Base-by-base conservation (phyloP, 2,329 filamentous ascomycete species). In the Chrysosphaeria jannelii region DNA sequence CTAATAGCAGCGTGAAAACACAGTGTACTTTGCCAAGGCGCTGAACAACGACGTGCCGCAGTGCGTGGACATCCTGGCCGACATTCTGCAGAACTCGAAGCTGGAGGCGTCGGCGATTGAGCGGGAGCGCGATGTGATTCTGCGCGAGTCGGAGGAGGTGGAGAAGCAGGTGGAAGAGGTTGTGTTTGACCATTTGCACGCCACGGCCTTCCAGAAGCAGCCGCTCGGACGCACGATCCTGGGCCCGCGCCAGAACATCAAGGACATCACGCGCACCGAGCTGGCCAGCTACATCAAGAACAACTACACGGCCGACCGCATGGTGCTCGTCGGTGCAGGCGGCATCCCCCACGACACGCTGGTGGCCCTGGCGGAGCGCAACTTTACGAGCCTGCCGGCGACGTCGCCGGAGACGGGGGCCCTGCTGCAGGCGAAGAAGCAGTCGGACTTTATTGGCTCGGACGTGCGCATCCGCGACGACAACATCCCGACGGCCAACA, bases 131-230 rank as follows among this genome's bases (percentile, higher is more conserved):
- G 81, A 91, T 52, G 88, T 97, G 42, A 97, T 97, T 45, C 66
- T 97, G 39, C 71, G 85, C 41, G 85, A 97, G 53, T 85, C 89
- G 39, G 85, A 97, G 54, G 85, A 97, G 59, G 88, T 97, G 35
- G 85, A 97, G 63, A 97, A 97, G 65, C 81, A 93, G 57, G 57
- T 93, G 28, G 88, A 97, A 57, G 85, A 97, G 54, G 85, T 97
- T 35, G 88, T 97, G 29, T 97, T 97, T 42, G 85, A 97, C 53
- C 85, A 97, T 52, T 60, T 97, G 29, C 85, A 97, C 52, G 81
- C 85, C 41, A 97, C 85, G 37, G 88, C 85, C 39, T 97, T 75
- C 66, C 79, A 91, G 57, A 60, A 68, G 45, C 85, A 97, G 57
- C 71, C 85, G 31, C 66, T 97, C 29, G 85, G 85, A 48, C 79